phyloP scores from a whole-genome alignment of 495 filamentous ascomycete species.

The Amorphotheca resinae region DNA sequence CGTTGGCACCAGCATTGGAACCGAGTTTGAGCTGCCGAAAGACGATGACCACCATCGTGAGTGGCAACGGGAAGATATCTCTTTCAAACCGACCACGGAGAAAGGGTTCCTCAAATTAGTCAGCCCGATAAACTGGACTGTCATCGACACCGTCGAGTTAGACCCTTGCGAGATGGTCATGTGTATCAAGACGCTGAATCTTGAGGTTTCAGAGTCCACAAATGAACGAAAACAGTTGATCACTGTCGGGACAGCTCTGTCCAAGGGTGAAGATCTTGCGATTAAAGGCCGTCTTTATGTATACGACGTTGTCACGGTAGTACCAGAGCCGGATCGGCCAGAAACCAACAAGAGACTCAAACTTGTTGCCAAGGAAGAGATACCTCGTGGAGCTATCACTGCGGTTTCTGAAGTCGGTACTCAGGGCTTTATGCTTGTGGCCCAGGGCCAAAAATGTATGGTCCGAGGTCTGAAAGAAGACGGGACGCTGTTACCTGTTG shows the following conservation, averaged over 20 bases:
- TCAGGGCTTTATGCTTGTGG: constrained; percentile 80
- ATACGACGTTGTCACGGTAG: constrained; percentile 81
- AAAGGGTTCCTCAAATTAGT: constrained; percentile 61
- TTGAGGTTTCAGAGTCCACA: constrained; percentile 83
- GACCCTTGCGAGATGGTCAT: constrained; percentile 64
- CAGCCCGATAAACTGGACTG: constrained; percentile 58
- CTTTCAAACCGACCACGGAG: constrained; percentile 55
- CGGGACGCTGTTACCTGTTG: constrained; percentile 77
- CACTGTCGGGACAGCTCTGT: constrained; percentile 70
- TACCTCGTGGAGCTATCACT: constrained; percentile 82
- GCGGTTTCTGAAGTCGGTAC: constrained; percentile 78
- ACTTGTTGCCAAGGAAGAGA: constrained; percentile 75
- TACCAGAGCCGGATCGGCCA: constrained; percentile 72
- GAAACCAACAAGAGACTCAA: constrained; percentile 79
- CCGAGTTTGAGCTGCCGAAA: constrained; percentile 69
- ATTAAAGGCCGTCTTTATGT: constrained; percentile 79
- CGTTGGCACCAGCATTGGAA: constrained; percentile 50
- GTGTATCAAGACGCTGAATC: constrained; percentile 66
- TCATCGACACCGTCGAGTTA: constrained; percentile 62
- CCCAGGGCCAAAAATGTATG: constrained; percentile 96
- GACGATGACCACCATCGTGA: constrained; percentile 73
- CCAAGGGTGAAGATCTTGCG: constrained; percentile 78
- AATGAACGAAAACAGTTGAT: constrained; percentile 72
- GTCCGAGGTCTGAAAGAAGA: constrained; percentile 94
- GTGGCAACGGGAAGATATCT: constrained; percentile 57